Percentiles rank a stretch among this genome's conserved stretches.
Evolutionary conservation across 352 stramenopile genomes (phyloP).

Genomic region (Phytophthora litchii): DNA sequence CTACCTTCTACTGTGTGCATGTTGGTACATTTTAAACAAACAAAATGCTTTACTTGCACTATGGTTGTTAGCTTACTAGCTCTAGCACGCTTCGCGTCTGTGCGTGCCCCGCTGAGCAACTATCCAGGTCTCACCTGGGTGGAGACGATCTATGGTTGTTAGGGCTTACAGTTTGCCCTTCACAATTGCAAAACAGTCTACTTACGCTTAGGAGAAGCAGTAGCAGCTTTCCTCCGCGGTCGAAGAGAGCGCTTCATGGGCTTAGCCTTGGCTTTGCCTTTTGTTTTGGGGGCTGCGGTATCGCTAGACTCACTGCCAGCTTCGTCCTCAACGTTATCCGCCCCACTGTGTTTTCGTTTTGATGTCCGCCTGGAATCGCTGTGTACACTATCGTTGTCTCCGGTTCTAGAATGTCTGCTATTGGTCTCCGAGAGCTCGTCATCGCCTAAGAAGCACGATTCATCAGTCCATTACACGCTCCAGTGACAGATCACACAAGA

Average conservation of each 20-base stretch:
- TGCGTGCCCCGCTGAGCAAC: no score
- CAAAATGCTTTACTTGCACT: constrained; percentile 40
- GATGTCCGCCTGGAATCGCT: constrained; percentile 25
- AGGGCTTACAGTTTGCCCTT: constrained; percentile 8
- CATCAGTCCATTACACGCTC: constrained; percentile 9
- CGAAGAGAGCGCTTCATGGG: constrained; percentile 56
- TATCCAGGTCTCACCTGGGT: no score
- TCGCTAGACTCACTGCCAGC: constrained; percentile 63
- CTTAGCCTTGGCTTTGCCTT: constrained; percentile 22
- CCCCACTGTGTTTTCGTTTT: constrained; percentile 31
- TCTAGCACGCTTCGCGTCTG: no score
- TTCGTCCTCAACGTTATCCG: constrained; percentile 46
- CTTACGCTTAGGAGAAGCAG: constrained; percentile 48
- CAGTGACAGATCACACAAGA: background rate
- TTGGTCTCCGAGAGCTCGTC: constrained; percentile 35
- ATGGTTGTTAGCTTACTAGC: constrained; percentile 19
- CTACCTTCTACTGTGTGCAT: constrained; percentile 39
- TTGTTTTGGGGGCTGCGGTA: constrained; percentile 26
- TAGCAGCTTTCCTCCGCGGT: constrained; percentile 51
- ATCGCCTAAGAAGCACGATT: constrained; percentile 15
- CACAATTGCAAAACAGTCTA: constrained; percentile 30
- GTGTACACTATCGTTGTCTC: constrained; percentile 34
- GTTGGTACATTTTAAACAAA: constrained; percentile 51
- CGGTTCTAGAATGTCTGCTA: constrained; percentile 31
- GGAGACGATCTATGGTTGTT: constrained; percentile 11